Percentiles rank a stretch among this genome's conserved stretches.
Conservation (phyloP, 192 early-diverging fungal species). For the Coemansia sp. region DNA sequence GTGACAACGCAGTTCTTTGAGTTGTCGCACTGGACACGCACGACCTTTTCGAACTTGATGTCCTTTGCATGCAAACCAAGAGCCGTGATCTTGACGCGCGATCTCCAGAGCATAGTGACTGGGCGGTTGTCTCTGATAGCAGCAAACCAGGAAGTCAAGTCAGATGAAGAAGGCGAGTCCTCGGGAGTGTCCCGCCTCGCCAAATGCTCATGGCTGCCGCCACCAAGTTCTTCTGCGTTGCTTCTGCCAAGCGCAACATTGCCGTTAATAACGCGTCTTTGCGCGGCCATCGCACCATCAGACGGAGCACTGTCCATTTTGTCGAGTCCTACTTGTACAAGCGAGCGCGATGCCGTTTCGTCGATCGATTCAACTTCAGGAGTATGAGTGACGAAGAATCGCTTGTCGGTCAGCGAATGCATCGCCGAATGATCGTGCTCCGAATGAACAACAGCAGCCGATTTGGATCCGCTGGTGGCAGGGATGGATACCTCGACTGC, state of each 20-base stretch:
- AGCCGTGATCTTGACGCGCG: conserved; percentile 32
- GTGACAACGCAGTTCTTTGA: conserved; percentile 27
- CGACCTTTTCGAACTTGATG: conserved; percentile 45
- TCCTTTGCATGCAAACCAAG: conserved; percentile 41
- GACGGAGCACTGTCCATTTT: background rate
- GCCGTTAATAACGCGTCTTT: conserved; percentile 16
- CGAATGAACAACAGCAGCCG: background rate
- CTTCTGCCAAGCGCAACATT: conserved; percentile 14
- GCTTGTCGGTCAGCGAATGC: conserved; percentile 6
- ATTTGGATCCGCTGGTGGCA: background rate
- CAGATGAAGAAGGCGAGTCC: background rate
- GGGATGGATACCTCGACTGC: conserved; percentile 26
- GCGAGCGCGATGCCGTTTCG: background rate
- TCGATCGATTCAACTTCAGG: background rate
- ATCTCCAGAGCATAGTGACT: conserved; percentile 49
- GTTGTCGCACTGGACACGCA: conserved; percentile 27
- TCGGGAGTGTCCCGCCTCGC: conserved; percentile 3
- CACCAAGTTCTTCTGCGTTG: conserved; percentile 5
- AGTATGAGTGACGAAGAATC: conserved; percentile 3
- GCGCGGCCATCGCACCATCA: conserved; percentile 13
- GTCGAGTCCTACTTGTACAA: conserved; percentile 9
- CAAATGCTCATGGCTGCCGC: background rate
- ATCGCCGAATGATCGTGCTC: background rate
- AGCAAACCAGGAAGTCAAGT: conserved; percentile 38
- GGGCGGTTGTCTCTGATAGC: conserved; percentile 29